These are phyloP conservation scores for Agaricus blazei DNA, from an alignment of 768 basidiomycete genomes.

Conservation along the genomic window DNA sequence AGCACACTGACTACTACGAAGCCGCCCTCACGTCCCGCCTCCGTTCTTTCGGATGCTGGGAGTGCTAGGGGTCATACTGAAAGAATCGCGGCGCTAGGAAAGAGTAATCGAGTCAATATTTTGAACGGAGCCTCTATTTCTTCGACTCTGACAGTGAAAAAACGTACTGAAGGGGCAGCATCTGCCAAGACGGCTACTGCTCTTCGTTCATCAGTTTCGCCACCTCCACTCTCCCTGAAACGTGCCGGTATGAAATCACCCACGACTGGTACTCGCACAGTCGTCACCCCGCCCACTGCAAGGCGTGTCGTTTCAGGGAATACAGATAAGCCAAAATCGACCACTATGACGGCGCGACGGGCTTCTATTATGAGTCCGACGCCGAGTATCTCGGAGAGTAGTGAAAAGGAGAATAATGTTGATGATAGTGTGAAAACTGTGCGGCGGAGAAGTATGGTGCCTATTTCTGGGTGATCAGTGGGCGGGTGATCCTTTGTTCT, in stretches of 20 bases:
- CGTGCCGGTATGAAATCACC: slow-evolving; percentile 30
- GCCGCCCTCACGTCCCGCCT: slow-evolving; percentile 53
- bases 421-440: slow-evolving; percentile 19
- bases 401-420: slow-evolving; percentile 57
- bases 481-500: not conserved
- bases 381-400: slow-evolving; percentile 36
- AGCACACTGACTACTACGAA: slow-evolving; percentile 46
- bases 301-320: slow-evolving; percentile 28
- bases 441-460: slow-evolving; percentile 27
- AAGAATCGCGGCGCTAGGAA: slow-evolving; percentile 35
- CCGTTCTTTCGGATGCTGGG: slow-evolving; percentile 48
- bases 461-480: slow-evolving; percentile 22
- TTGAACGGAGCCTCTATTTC: slow-evolving; percentile 21
- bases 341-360: not conserved
- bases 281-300: slow-evolving; percentile 23
- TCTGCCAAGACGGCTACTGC: too few species aligned
- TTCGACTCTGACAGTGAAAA: slow-evolving; percentile 15
- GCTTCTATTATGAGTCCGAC: slow-evolving; percentile 30
- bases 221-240: slow-evolving; percentile 20
- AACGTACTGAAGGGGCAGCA: slow-evolving; percentile 38
- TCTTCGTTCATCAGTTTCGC: slow-evolving; percentile 27
- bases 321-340: slow-evolving; percentile 25
- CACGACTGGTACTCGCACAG: slow-evolving; percentile 22
- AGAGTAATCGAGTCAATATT: slow-evolving; percentile 41
- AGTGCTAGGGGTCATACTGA: slow-evolving; percentile 29